phyloP scores from a whole-genome alignment of 345 rosid species.

The Microcos paniculata region DNA sequence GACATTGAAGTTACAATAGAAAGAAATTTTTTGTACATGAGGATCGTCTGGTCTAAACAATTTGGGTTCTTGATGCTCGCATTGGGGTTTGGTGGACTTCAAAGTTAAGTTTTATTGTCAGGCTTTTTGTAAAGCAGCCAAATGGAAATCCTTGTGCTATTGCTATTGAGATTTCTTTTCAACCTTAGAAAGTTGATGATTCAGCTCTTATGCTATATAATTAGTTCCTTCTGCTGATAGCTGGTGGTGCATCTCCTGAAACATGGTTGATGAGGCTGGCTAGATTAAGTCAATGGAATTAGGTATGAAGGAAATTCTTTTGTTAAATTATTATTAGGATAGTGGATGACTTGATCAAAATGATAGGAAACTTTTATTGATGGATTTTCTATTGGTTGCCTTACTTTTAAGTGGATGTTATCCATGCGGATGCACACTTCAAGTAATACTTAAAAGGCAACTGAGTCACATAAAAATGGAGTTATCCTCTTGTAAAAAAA shows the following conservation, averaged over 20 bases:
- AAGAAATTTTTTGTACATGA: not conserved
- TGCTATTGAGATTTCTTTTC: not conserved
- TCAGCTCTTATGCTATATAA: no score
- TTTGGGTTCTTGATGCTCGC: not conserved
- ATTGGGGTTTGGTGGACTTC: not conserved
- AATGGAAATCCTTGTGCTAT: not conserved
- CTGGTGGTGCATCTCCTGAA: not conserved
- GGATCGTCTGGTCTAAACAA: not conserved
- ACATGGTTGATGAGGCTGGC: constrained; percentile 5
- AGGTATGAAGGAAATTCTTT: not conserved
- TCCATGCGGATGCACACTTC: not conserved
- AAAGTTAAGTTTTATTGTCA: not conserved
- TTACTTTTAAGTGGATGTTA: not conserved
- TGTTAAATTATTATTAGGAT: not conserved
- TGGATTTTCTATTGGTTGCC: not conserved
- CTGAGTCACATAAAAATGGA: not conserved
- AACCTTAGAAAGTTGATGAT: not conserved
- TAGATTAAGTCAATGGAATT: not conserved
- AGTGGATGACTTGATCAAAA: not conserved
- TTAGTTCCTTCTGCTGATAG: not conserved
- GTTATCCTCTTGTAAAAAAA: no score
- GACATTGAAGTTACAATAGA: not conserved
- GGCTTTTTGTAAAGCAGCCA: not conserved
- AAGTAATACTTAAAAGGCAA: not conserved
- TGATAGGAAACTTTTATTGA: not conserved